Conservation (phyloP, 2,329 filamentous ascomycete species). For the Arthroderma sp. region DNA sequence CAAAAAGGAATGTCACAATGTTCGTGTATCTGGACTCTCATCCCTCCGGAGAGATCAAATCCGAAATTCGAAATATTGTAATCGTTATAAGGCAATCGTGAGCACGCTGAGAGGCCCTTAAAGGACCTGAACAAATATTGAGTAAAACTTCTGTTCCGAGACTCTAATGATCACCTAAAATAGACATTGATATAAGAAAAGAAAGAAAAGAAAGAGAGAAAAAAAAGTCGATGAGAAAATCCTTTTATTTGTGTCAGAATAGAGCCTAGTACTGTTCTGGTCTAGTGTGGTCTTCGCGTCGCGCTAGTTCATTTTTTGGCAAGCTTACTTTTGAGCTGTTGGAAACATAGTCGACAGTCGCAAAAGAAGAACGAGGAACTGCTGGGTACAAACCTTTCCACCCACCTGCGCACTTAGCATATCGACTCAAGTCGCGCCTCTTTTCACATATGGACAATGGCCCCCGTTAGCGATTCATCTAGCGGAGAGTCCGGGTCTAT, state of each 20-base stretch:
- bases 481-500: constrained; percentile 3
- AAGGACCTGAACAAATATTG: constrained; percentile 85
- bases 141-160: constrained; percentile 65
- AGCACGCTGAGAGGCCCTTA: constrained; percentile 81
- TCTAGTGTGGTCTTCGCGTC: constrained; percentile 14
- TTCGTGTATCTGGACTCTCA: no score
- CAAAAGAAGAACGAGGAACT: constrained; percentile 3
- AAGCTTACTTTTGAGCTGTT: background rate
- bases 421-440: background rate
- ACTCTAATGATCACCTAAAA: constrained; percentile 96
- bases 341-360: background rate
- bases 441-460: background rate
- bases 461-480: background rate
- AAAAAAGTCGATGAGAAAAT: constrained; percentile 14
- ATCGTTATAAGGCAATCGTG: constrained; percentile 85
- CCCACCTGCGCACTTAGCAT: background rate
- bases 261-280: constrained; percentile 20
- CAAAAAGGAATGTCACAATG: no score
- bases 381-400: background rate
- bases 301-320: constrained; percentile 2
- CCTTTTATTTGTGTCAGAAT: constrained; percentile 11
- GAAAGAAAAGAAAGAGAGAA: constrained; percentile 28
- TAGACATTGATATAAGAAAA: constrained; percentile 41
- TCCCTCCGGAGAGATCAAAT: constrained; percentile 40
- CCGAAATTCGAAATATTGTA: constrained; percentile 55